Evolutionary conservation across 164 flowering plant genomes (phyloP), one percentile per base, ranked within the genome.

Genomic region (Buxus sempervirens): DNA sequence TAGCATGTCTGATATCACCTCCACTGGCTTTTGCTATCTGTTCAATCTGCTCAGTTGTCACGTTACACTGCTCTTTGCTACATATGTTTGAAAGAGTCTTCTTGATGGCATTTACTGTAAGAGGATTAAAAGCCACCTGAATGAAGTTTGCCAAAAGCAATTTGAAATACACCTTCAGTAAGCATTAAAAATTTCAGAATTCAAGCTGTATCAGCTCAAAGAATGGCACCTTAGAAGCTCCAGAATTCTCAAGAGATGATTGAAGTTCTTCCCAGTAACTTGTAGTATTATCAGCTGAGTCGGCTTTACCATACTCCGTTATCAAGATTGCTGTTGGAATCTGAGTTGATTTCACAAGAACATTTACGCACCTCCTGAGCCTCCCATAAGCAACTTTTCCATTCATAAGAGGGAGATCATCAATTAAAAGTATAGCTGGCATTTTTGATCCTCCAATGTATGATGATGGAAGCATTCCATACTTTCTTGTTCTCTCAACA

Each of bases 1-100:
- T 87, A 53, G 98, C 99, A 64, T 89, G 82, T 81, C 99, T 84
- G 71, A 95, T 88, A 80, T 95, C 99, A 75, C 99, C 99, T 70
- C 86, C 96, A 84, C 99, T 85, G 62, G 89, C 82, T 81, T 81
- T 85, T 62, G 96, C 97, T 70, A 90, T 85, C 63, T 76, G 67
- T 78, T 87, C 93, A 66, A 92, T 79, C 67, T 83, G 82, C 70
- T 86, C 97, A 66, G 79, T 65, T 63, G 81, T 59, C 57, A 80
- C 80, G 70, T 69, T 67, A 67, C 73, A 80, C 48, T 71, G 76
- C 85, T 95, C 98, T 70, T 77, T 75, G 77, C 70, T 80, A 80
- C 91, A 88, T 83, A 92, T 89, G 79, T 76, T 88, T 24, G 80
- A 72, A 74, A 92, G 93, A 48, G 74, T 72, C 82, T 77, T 90